These are phyloP conservation scores for Coix lacrymajobi DNA, from an alignment of 176 grass and related monocot genomes.

Conservation along the genomic window DNA sequence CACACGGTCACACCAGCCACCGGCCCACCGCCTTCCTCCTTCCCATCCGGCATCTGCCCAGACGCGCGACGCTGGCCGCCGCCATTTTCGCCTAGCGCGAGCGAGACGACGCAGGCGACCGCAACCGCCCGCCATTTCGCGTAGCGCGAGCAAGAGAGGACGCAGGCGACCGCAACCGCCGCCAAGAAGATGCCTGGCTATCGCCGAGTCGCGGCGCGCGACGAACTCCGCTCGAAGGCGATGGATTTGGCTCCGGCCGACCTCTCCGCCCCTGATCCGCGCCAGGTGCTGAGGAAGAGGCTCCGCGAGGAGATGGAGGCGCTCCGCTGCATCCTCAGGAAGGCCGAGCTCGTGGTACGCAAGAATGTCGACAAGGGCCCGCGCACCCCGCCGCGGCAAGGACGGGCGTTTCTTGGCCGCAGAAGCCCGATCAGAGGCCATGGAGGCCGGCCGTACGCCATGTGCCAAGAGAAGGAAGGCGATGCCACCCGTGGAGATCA, in stretches of 20 bases:
- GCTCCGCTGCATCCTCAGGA: background rate
- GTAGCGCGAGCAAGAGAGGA: no score
- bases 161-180: no score
- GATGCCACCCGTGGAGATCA: background rate
- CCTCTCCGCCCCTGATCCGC: background rate
- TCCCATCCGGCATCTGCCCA: background rate
- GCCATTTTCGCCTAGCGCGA: background rate
- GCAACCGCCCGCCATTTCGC: background rate
- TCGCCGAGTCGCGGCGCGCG: no score
- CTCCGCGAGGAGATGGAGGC: background rate
- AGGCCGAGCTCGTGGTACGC: background rate
- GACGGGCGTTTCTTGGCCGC: background rate
- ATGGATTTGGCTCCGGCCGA: no score
- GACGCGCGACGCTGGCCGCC: no score
- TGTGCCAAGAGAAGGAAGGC: background rate
- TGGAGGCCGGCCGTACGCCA: background rate
- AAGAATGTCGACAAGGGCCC: background rate
- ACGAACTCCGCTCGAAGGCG: background rate
- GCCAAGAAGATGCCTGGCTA: no score
- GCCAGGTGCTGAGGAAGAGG: background rate
- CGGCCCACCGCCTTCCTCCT: background rate
- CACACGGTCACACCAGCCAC: no score
- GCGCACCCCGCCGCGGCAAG: background rate
- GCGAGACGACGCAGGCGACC: background rate
- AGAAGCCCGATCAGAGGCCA: background rate